Evolutionary conservation across 306 rosid species (phyloP).

Genomic region (Dalbergia cochinchinensis): DNA sequence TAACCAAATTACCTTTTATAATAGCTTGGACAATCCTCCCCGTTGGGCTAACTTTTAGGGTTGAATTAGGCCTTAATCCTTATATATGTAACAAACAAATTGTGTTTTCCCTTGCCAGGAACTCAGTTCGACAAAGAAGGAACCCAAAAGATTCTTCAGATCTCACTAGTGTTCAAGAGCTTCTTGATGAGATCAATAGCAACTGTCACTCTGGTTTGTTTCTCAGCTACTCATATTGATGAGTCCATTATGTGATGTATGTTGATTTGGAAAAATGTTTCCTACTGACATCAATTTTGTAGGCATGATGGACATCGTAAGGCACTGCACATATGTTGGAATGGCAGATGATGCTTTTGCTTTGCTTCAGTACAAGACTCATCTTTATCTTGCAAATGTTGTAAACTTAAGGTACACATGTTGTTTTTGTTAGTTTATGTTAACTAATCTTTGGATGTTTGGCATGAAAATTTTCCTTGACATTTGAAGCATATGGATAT

Average conservation of each 20-base stretch:
- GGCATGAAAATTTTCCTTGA: not conserved
- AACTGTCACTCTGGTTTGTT: conserved; percentile 74
- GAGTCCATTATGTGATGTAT: conserved; percentile 30
- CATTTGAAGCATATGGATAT: conserved; percentile 8
- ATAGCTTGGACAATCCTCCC: too few relatives aligned
- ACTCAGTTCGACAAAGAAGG: conserved; percentile 90
- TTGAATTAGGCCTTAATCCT: not conserved
- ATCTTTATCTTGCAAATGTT: conserved; percentile 91
- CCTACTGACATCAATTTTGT: conserved; percentile 41
- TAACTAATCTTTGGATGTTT: not conserved
- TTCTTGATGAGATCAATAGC: conserved; percentile 70
- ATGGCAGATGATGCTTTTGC: conserved; percentile 94
- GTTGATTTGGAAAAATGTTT: conserved; percentile 36
- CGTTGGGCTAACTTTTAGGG: not conserved
- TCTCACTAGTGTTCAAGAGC: conserved; percentile 82
- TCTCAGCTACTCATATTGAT: conserved; percentile 33
- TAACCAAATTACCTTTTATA: too few relatives aligned
- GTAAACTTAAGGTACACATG: conserved; percentile 77
- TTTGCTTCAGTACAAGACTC: conserved; percentile 91
- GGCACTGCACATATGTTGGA: conserved; percentile 89
- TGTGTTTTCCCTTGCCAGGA: conserved; percentile 57
- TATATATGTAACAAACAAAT: conserved; percentile 12
- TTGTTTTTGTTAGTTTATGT: conserved; percentile 43
- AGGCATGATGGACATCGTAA: conserved; percentile 84
- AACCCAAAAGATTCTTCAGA: conserved; percentile 77